Evolutionary conservation across 2,329 filamentous ascomycete genomes (phyloP).

Genomic region (Paecilomyces dactylethromorphus): DNA sequence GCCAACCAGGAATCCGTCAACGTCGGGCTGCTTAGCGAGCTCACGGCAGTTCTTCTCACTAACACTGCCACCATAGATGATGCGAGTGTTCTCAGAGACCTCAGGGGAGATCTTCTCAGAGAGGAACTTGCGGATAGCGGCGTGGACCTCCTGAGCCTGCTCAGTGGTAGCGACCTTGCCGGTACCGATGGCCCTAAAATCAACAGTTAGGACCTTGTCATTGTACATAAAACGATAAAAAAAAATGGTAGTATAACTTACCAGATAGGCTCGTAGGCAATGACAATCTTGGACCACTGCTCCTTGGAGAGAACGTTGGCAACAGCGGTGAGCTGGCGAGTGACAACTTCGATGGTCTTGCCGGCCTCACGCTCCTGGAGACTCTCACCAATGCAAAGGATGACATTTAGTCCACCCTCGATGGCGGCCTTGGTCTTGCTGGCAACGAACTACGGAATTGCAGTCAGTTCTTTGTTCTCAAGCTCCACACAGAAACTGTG

Average conservation of each 20-base stretch:
- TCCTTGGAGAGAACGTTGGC: slow-evolving; percentile 58
- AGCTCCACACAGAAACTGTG: not conserved
- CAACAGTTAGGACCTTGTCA: not conserved
- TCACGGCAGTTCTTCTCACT: slow-evolving; percentile 98
- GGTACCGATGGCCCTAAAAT: slow-evolving; percentile 64
- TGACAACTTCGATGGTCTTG: slow-evolving; percentile 69
- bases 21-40: slow-evolving; percentile 84
- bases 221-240: not conserved
- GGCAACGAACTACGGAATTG: slow-evolving; percentile 59
- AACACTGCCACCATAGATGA: slow-evolving; percentile 95
- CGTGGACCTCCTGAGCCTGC: slow-evolving; percentile 92
- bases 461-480: slow-evolving; percentile 2
- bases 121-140: slow-evolving; percentile 85
- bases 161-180: slow-evolving; percentile 85
- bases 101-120: slow-evolving; percentile 64
- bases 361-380: slow-evolving; percentile 83
- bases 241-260: slow-evolving; percentile 45
- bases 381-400: slow-evolving; percentile 96
- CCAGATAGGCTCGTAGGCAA: slow-evolving; percentile 99
- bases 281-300: slow-evolving; percentile 90
- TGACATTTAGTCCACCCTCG: slow-evolving; percentile 80
- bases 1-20: slow-evolving; percentile 96
- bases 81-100: slow-evolving; percentile 78
- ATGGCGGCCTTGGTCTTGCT: slow-evolving; percentile 91
- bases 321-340: slow-evolving; percentile 76